Conservation (phyloP, 2,329 filamentous ascomycete species). For the Exophiala sp. region DNA sequence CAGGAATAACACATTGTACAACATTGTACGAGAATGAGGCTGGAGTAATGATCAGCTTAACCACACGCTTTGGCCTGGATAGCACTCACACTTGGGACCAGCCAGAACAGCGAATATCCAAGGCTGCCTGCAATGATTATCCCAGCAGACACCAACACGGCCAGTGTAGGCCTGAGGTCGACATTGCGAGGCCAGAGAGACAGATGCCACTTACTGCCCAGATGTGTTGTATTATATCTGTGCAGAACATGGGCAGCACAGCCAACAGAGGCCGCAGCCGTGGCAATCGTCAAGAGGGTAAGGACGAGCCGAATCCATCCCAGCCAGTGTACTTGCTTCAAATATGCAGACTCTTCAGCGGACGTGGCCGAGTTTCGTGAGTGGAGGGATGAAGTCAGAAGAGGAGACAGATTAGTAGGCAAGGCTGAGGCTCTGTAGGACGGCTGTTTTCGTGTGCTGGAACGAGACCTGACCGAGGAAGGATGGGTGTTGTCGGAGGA, state of each 20-base stretch:
- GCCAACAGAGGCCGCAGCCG: constrained; percentile 33
- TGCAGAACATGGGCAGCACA: constrained; percentile 38
- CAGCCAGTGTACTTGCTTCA: constrained; percentile 26
- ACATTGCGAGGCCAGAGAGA: constrained; percentile 41
- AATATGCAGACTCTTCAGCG: constrained; percentile 23
- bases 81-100: constrained; percentile 22
- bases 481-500: constrained; percentile 8
- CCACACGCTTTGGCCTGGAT: neutral
- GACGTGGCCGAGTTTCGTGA: constrained; percentile 25
- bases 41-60: constrained; percentile 3
- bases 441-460: constrained; percentile 13
- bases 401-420: constrained; percentile 15
- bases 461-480: constrained; percentile 3
- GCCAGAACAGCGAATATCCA: constrained; percentile 19
- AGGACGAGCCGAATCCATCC: constrained; percentile 35
- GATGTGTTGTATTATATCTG: constrained; percentile 36
- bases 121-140: constrained; percentile 34
- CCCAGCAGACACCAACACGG: constrained; percentile 35
- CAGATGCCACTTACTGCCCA: constrained; percentile 33
- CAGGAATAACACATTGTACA: constrained; percentile 22
- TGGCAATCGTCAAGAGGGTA: constrained; percentile 31
- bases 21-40: constrained; percentile 23
- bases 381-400: constrained; percentile 24
- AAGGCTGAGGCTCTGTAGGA: constrained; percentile 18
- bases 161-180: constrained; percentile 38